Evolutionary conservation across 768 basidiomycete species (phyloP).

Genomic region (Serendipita sp.): DNA sequence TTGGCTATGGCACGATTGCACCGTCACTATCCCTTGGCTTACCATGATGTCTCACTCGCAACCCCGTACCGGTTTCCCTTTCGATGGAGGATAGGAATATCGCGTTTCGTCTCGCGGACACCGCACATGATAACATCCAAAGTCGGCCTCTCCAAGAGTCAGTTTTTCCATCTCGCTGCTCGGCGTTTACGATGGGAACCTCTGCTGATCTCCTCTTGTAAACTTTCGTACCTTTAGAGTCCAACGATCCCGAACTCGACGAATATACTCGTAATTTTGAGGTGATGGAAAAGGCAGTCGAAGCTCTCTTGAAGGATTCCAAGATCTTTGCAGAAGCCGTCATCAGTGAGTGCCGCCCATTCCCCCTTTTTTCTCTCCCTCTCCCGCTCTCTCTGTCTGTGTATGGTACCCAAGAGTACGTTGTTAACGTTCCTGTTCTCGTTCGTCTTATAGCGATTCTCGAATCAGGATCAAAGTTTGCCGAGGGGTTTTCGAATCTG

Average conservation of each 20-base stretch:
- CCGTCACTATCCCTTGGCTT: no score
- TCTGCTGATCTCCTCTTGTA: slow-evolving; percentile 7
- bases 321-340: slow-evolving; percentile 77
- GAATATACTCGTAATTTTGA: slow-evolving; percentile 68
- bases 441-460: slow-evolving; percentile 36
- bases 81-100: neutral
- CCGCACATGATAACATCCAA: slow-evolving; percentile 78
- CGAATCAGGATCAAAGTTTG: slow-evolving; percentile 45
- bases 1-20: no score
- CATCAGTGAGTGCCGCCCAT: slow-evolving; percentile 31
- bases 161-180: neutral
- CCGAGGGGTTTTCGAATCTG: slow-evolving; percentile 42
- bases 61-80: no score
- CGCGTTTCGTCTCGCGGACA: slow-evolving; percentile 29
- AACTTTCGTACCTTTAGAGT: slow-evolving; percentile 30
- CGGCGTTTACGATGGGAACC: neutral
- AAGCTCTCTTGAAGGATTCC: slow-evolving; percentile 85
- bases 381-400: neutral
- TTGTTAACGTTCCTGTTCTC: neutral
- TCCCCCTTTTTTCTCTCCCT: neutral
- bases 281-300: slow-evolving; percentile 59
- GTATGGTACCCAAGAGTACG: neutral
- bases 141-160: slow-evolving; percentile 89
- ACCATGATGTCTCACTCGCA: no score
- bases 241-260: slow-evolving; percentile 78